Conservation (phyloP, 2,329 filamentous ascomycete species). For the Arthrobotrys conoides region DNA sequence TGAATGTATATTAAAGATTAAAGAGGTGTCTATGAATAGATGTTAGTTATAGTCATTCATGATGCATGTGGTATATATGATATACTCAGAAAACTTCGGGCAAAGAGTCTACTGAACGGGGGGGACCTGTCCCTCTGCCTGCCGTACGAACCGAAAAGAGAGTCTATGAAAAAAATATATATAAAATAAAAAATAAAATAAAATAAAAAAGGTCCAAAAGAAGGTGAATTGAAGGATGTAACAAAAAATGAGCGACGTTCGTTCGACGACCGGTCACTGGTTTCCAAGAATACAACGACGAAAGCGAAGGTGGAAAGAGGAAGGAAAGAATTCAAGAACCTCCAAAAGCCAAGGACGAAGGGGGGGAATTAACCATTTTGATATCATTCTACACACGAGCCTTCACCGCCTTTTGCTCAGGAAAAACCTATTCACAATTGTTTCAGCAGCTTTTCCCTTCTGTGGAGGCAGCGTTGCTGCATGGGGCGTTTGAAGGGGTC, state of each 20-base stretch:
- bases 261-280: conserved; percentile 42
- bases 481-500: conserved; percentile 51
- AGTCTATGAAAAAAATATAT: conserved; percentile 15
- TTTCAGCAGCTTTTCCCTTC: conserved; percentile 33
- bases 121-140: conserved; percentile 57
- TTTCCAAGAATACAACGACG: conserved; percentile 30
- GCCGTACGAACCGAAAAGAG: conserved; percentile 52
- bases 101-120: conserved; percentile 52
- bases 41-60: not conserved
- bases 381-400: conserved; percentile 34
- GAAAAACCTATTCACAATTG: conserved; percentile 14
- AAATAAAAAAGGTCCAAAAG: conserved; percentile 13
- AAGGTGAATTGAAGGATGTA: conserved; percentile 33
- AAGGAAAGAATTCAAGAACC: conserved; percentile 11
- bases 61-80: not conserved
- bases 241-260: conserved; percentile 40
- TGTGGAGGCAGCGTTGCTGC: conserved; percentile 49
- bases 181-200: conserved; percentile 7
- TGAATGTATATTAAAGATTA: conserved; percentile 31
- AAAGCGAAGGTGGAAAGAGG: conserved; percentile 17
- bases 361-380: conserved; percentile 40
- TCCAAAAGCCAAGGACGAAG: conserved; percentile 14
- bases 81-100: conserved; percentile 28
- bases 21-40: conserved; percentile 1
- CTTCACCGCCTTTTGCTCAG: not conserved